Evolutionary conservation across 1,284 basidiomycete species (phyloP).

Genomic region (Taiwanofungus camphoratus): DNA sequence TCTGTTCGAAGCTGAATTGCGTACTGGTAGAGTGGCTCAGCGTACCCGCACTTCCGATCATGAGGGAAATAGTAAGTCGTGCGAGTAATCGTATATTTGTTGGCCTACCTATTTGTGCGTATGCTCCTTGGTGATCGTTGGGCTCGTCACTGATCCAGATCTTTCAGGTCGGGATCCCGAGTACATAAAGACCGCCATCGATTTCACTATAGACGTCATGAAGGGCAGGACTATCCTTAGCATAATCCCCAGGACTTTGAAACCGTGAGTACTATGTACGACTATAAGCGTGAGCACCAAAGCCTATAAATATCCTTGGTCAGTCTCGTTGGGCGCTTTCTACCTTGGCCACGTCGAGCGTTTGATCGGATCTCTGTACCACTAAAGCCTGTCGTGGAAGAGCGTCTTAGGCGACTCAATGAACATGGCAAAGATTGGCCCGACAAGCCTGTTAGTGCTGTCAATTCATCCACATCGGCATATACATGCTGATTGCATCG

Average conservation of each 20-base stretch:
- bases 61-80: slow-evolving; percentile 31
- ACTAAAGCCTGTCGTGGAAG: slow-evolving; percentile 8
- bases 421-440: slow-evolving; percentile 12
- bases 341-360: too few relatives aligned
- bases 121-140: too few relatives aligned
- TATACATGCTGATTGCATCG: not conserved
- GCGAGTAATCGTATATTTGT: slow-evolving; percentile 40
- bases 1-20: slow-evolving; percentile 23
- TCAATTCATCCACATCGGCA: not conserved
- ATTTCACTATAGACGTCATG: slow-evolving; percentile 16
- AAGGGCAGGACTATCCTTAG: slow-evolving; percentile 12
- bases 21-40: slow-evolving; percentile 17
- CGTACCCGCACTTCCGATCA: slow-evolving; percentile 23
- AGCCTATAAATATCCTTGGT: too few relatives aligned
- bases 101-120: slow-evolving; percentile 37
- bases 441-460: slow-evolving; percentile 12
- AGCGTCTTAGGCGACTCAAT: slow-evolving; percentile 7
- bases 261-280: slow-evolving; percentile 19
- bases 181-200: slow-evolving; percentile 16
- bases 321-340: not conserved
- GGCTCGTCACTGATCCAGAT: too few relatives aligned
- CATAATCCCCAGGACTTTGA: slow-evolving; percentile 14
- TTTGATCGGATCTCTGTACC: not conserved
- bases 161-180: slow-evolving; percentile 13
- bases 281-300: too few relatives aligned